phyloP scores from a whole-genome alignment of 495 filamentous ascomycete genomes.

The Cercophora sp. region DNA sequence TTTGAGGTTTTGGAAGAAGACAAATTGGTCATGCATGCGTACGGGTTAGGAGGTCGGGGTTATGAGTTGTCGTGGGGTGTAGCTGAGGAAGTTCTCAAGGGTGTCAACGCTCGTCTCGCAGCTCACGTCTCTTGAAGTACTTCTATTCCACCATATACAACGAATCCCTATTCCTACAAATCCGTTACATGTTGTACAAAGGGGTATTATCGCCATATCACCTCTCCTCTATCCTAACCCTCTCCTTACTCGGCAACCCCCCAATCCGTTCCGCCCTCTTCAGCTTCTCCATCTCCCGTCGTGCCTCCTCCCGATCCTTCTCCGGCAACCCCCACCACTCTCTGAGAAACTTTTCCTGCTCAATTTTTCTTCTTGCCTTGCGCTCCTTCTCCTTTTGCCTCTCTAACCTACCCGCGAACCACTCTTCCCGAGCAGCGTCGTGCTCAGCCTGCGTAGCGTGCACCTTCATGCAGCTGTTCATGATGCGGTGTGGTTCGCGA shows the following conservation, averaged over 20 bases:
- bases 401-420: slow-evolving; percentile 73
- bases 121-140: too few relatives aligned
- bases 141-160: too few relatives aligned
- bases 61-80: slow-evolving; percentile 51
- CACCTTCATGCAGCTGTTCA: slow-evolving; percentile 90
- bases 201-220: neutral
- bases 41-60: slow-evolving; percentile 59
- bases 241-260: slow-evolving; percentile 24
- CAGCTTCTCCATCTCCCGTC: slow-evolving; percentile 37
- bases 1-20: slow-evolving; percentile 31
- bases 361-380: slow-evolving; percentile 51
- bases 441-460: slow-evolving; percentile 81
- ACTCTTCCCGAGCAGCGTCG: slow-evolving; percentile 87
- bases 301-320: slow-evolving; percentile 40
- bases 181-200: neutral
- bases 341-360: slow-evolving; percentile 54
- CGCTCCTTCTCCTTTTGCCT: slow-evolving; percentile 59
- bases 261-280: slow-evolving; percentile 34
- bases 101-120: too few relatives aligned
- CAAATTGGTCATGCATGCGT: slow-evolving; percentile 55
- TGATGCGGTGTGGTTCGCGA: slow-evolving; percentile 67
- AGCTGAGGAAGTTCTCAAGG: slow-evolving; percentile 35
- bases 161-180: neutral
- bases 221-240: slow-evolving; percentile 2
- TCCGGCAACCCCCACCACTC: slow-evolving; percentile 59